phyloP scores from a whole-genome alignment of 2,329 filamentous ascomycete genomes.

The Thielaviopsis punctulata region DNA sequence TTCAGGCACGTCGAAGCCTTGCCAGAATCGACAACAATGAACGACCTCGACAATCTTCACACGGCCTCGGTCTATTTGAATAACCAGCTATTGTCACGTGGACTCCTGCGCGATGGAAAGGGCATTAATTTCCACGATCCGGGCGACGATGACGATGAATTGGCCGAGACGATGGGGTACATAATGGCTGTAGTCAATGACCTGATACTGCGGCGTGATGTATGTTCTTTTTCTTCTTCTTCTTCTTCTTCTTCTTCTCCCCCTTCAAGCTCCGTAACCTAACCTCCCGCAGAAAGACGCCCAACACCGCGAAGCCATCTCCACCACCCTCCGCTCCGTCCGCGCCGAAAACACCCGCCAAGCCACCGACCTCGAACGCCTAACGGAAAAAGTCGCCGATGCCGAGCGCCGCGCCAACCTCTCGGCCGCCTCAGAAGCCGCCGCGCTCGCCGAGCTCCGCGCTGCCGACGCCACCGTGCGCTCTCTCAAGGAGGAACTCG shows the following conservation, averaged over 20 bases:
- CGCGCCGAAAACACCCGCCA: slow-evolving; percentile 61
- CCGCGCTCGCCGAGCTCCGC: slow-evolving; percentile 51
- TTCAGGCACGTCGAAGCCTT: too few species aligned
- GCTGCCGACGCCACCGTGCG: slow-evolving; percentile 58
- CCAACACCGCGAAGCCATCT: slow-evolving; percentile 70
- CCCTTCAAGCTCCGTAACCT: background rate
- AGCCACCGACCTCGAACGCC: slow-evolving; percentile 46
- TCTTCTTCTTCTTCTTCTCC: background rate
- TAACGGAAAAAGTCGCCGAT: slow-evolving; percentile 36
- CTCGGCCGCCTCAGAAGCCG: slow-evolving; percentile 52
- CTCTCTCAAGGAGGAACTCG: slow-evolving; percentile 68
- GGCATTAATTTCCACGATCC: slow-evolving; percentile 69
- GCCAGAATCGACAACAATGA: slow-evolving; percentile 23
- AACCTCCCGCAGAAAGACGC: slow-evolving; percentile 54
- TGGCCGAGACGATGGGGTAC: slow-evolving; percentile 53
- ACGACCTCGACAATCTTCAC: slow-evolving; percentile 43
- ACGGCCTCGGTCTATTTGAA: slow-evolving; percentile 57
- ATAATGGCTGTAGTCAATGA: slow-evolving; percentile 93
- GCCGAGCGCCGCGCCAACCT: slow-evolving; percentile 37
- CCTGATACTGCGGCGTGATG: slow-evolving; percentile 74
- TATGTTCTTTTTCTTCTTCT: slow-evolving; percentile 26
- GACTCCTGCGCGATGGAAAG: slow-evolving; percentile 49
- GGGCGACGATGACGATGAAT: slow-evolving; percentile 38
- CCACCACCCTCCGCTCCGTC: slow-evolving; percentile 57
- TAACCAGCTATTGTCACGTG: slow-evolving; percentile 50